These are phyloP conservation scores for Lipomyces chichibuensis DNA, from an alignment of 805 yeast species.

Conservation along the genomic window DNA sequence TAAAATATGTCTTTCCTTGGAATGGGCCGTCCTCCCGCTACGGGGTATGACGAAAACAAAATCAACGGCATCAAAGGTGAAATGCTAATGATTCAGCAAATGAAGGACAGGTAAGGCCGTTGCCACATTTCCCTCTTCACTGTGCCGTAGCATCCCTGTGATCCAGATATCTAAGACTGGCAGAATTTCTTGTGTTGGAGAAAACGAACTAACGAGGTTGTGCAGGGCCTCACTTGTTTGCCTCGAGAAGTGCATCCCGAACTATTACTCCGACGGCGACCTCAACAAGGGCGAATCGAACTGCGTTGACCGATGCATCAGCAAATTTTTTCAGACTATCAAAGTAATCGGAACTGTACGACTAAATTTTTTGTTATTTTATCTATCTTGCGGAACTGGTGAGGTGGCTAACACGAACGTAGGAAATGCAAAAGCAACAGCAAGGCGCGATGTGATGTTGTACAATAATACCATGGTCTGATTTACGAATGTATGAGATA, in stretches of 20 bases:
- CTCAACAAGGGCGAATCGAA: slow-evolving; percentile 79
- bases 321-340: slow-evolving; percentile 65
- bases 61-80: slow-evolving; percentile 30
- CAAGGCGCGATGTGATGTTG: slow-evolving; percentile 5
- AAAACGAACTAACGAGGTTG: not conserved
- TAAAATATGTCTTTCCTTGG: slow-evolving; percentile 37
- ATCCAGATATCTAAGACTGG: not conserved
- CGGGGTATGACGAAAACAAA: slow-evolving; percentile 33
- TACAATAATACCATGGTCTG: not conserved
- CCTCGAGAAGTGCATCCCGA: slow-evolving; percentile 72
- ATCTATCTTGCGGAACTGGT: not conserved
- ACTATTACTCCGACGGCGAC: slow-evolving; percentile 83
- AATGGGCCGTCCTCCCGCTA: slow-evolving; percentile 32
- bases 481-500: not conserved
- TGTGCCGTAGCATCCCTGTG: not conserved
- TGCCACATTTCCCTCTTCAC: not conserved
- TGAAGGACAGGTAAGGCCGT: slow-evolving; percentile 29
- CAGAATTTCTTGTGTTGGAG: not conserved
- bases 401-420: not conserved
- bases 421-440: slow-evolving; percentile 29
- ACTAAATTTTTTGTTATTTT: not conserved
- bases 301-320: slow-evolving; percentile 85
- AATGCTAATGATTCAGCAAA: slow-evolving; percentile 32
- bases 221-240: slow-evolving; percentile 22
- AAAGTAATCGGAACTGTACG: slow-evolving; percentile 31